Evolutionary conservation across 2,329 filamentous ascomycete species (phyloP).

Genomic region (Fusarium sp.): DNA sequence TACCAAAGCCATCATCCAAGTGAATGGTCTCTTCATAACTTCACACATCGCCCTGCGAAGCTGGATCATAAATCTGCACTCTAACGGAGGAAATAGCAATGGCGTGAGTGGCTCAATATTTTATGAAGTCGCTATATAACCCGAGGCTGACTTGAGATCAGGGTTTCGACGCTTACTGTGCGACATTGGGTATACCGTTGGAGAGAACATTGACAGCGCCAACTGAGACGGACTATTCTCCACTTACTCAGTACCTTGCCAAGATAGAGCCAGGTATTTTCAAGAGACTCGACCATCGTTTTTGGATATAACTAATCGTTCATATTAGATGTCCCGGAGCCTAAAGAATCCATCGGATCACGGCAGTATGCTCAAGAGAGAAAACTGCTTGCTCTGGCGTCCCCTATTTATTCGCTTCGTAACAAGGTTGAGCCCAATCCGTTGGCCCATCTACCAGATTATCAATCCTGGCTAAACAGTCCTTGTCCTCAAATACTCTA

Average conservation of each 20-base stretch:
- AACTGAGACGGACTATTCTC: neutral
- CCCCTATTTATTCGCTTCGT: neutral
- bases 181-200: neutral
- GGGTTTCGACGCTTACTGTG: neutral
- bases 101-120: rapidly evolving
- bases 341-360: rapidly evolving
- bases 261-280: neutral
- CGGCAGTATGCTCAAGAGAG: neutral
- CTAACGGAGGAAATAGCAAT: rapidly evolving
- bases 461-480: neutral
- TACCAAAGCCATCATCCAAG: neutral
- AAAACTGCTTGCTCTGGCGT: neutral
- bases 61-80: neutral
- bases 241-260: neutral
- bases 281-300: rapidly evolving
- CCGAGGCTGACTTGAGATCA: rapidly evolving
- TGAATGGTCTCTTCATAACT: neutral
- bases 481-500: neutral
- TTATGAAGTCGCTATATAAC: rapidly evolving
- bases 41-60: rapidly evolving
- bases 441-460: neutral
- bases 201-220: neutral
- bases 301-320: no score
- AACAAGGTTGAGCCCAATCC: neutral
- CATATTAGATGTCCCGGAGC: neutral